phyloP scores from a whole-genome alignment of 2,329 filamentous ascomycete genomes.

The Huntiella savannae region DNA sequence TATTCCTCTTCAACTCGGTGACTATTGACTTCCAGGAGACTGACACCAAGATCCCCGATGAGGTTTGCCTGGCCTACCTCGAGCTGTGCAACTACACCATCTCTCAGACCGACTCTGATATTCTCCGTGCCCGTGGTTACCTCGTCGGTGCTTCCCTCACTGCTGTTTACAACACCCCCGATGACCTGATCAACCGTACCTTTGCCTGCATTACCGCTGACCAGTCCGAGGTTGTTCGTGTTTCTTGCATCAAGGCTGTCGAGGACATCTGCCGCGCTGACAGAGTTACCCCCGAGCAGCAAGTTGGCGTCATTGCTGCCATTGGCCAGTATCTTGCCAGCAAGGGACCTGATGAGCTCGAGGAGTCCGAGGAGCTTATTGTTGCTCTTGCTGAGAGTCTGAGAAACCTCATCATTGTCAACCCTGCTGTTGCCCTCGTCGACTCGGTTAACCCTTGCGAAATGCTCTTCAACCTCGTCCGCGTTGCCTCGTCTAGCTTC shows the following conservation, averaged over 20 bases:
- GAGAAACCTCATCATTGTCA: conserved; percentile 61
- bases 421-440: conserved; percentile 55
- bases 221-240: conserved; percentile 72
- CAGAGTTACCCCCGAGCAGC: conserved; percentile 33
- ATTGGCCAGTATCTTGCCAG: conserved; percentile 56
- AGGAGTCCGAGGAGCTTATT: conserved; percentile 79
- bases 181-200: conserved; percentile 49
- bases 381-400: conserved; percentile 78
- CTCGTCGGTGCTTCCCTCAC: conserved; percentile 67
- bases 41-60: conserved; percentile 64
- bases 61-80: conserved; percentile 57
- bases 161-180: conserved; percentile 44
- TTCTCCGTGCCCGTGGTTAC: conserved; percentile 73
- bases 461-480: conserved; percentile 72
- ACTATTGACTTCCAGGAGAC: conserved; percentile 26
- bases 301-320: conserved; percentile 40
- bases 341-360: conserved; percentile 66
- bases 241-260: conserved; percentile 73
- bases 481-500: conserved; percentile 75
- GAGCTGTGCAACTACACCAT: conserved; percentile 66
- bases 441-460: conserved; percentile 57
- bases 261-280: conserved; percentile 44
- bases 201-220: conserved; percentile 60
- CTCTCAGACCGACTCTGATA: conserved; percentile 46
- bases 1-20: conserved; percentile 64